Evolutionary conservation across 331 rosid genomes (phyloP), one percentile per base, ranked within the genome.

Genomic region (Cydonia oblonga): DNA sequence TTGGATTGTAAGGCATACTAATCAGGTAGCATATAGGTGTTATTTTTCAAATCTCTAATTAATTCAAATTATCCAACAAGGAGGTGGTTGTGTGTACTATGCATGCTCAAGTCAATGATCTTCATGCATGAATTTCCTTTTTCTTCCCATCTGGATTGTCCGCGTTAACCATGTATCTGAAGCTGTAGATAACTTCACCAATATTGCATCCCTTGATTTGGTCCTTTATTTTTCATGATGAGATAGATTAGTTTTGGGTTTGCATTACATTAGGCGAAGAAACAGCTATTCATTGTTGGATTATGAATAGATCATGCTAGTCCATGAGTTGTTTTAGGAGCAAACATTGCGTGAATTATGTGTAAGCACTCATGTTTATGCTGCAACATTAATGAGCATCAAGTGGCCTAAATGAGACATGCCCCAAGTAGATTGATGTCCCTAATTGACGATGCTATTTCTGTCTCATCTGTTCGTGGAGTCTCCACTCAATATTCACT

Each of bases 271-370:
- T 56, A 33, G 9, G 1, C 54, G 6, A 22, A 30, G 6, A 22
- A 30, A 22, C 22, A 46, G 44, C n/a, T 52, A 25, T 24, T 23
- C 19, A 9, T 5, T 23, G 56, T 57, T 13, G 25, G 66, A 16
- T 57, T 33, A 11, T 42, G 68, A 35, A 52, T 61, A 63, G 35
- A 68, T 28, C 54, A 3, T 42, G 25, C 35, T n/a, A n/a, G n/a
- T n/a, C n/a, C n/a, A n/a, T n/a, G n/a, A n/a, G n/a, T n/a, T n/a
- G 20, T 69, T 69, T 25, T 69, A 35, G 51, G 56, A 70, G 69
- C 30, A 61, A 44, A 51, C 42, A 22, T 32, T 24, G 28, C 20
- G 12, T 54, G 74, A 38, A 9, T 32, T 24, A 28, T 33, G 30
- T 53, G 44, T 51, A 16, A 46, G 23, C 25, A 68, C 29, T 44